These are phyloP conservation scores for Neurospora sp. DNA, from an alignment of 495 filamentous ascomycete genomes.

Conservation along the genomic window DNA sequence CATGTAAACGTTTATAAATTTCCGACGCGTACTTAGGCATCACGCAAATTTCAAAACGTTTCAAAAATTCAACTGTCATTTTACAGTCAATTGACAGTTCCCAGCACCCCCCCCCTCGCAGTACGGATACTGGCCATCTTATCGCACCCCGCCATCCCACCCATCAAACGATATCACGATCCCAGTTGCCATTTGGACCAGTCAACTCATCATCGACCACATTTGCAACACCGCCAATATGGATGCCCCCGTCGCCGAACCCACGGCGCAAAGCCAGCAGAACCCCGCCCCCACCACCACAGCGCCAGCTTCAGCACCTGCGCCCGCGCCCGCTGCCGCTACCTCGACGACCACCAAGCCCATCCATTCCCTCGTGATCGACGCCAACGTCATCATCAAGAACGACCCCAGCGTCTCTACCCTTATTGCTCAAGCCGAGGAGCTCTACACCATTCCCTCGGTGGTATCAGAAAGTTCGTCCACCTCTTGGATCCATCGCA, in stretches of 20 bases:
- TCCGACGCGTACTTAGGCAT: no score
- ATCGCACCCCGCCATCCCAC: not conserved
- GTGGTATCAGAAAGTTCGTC: constrained; percentile 74
- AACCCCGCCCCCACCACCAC: constrained; percentile 19
- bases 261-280: constrained; percentile 2
- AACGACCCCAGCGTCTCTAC: constrained; percentile 75
- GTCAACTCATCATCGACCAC: not conserved
- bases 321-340: not conserved
- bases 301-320: not conserved
- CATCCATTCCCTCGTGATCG: constrained; percentile 75
- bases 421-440: constrained; percentile 62
- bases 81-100: no score
- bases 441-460: constrained; percentile 73
- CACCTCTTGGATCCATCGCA: no score
- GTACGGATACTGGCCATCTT: not conserved
- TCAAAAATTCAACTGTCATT: no score
- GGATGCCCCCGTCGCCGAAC: constrained; percentile 8
- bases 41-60: no score
- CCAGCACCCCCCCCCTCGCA: no score
- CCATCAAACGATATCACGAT: not conserved
- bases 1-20: no score
- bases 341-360: constrained; percentile 37
- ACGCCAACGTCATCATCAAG: constrained; percentile 84
- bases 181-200: not conserved
- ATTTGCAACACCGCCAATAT: not conserved